A percentile compares a stretch with the other conserved stretches of the same genome.
Conservation (phyloP, 305 asterid genomes). For the Euphrasia arctica region DNA sequence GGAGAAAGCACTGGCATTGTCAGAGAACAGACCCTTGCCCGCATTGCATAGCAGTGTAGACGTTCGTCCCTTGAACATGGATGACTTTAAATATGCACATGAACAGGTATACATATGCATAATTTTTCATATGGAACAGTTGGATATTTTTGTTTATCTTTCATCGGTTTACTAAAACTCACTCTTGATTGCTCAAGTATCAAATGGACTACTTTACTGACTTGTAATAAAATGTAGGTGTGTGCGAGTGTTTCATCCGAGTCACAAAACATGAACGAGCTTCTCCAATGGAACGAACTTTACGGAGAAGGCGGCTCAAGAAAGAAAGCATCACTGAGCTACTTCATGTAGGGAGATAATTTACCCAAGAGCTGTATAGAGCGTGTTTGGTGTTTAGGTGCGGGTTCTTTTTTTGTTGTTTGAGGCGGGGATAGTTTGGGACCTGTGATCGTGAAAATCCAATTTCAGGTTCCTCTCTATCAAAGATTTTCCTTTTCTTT, state of each 20-base stretch:
- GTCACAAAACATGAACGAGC: constrained; percentile 69
- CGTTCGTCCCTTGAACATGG: constrained; percentile 66
- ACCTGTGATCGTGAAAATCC: not conserved
- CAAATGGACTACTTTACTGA: not conserved
- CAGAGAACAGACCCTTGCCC: constrained; percentile 64
- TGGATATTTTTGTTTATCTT: not conserved
- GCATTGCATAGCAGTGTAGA: constrained; percentile 70
- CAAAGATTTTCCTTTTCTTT: not conserved
- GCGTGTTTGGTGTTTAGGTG: constrained; percentile 26
- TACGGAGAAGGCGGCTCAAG: constrained; percentile 76
- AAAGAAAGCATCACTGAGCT: constrained; percentile 58
- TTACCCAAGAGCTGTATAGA: constrained; percentile 33
- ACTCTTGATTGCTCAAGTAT: not conserved
- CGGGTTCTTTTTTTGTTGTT: constrained; percentile 6
- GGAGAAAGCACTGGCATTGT: constrained; percentile 67
- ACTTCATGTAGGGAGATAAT: constrained; percentile 55
- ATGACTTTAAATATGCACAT: constrained; percentile 74
- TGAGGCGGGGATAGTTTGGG: constrained; percentile 15
- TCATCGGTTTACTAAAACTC: not conserved
- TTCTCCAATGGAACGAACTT: constrained; percentile 68
- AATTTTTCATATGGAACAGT: not conserved
- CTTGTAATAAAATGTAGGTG: constrained; percentile 38
- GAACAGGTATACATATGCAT: constrained; percentile 49
- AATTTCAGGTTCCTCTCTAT: not conserved
- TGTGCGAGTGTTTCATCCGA: constrained; percentile 84